Evolutionary conservation across 371 early-diverging fungal species (phyloP), one percentile per base, ranked within the genome.

Genomic region (Basidiobolus meristosporus): DNA sequence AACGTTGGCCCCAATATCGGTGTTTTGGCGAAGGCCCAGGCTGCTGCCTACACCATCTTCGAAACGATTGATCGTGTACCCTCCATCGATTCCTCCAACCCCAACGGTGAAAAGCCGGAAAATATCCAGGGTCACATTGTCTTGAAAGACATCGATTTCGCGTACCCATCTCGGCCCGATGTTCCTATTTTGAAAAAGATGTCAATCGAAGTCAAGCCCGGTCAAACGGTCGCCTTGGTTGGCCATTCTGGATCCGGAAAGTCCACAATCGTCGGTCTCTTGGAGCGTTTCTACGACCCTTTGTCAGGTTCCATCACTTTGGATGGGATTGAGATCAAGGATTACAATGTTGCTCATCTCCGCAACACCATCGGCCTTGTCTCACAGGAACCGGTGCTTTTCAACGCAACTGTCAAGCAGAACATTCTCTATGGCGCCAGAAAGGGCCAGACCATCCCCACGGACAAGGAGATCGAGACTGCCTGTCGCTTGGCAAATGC

Each of bases 231-330:
- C 7, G 86, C 82, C 2, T 59, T 84, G 36, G 84, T 82, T n/a
- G 85, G 82, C 28, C 64, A 67, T 30, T 83, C 85, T 22, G 93
- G 96, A 18, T 73, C 75, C 22, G 91, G 95, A 31, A 90, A 89
- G 51, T 84, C 86, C 10, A 92, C 96, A 15, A 74, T 80, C 28
- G 63, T 93, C 34, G 75, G 77, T 36, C 71, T 95, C 19, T 39
- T 90, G 21, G 81, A 87, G 53, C 84, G 97, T 39, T 90, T 92
- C 57, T 97, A 97, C 53, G 73, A 80, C 43, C 66, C 79, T 1
- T 44, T 49, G 9, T 48, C 44, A 20, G 89, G 88, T 26, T 38
- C 53, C 1, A 62, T 88, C 22, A 45, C 52, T 15, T 19, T 89
- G 9, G 88, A 89, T 53, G 85, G 87, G 28, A 51, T 57, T 11